phyloP scores from a whole-genome alignment of 331 rosid genomes.

The Saraca asoca region DNA sequence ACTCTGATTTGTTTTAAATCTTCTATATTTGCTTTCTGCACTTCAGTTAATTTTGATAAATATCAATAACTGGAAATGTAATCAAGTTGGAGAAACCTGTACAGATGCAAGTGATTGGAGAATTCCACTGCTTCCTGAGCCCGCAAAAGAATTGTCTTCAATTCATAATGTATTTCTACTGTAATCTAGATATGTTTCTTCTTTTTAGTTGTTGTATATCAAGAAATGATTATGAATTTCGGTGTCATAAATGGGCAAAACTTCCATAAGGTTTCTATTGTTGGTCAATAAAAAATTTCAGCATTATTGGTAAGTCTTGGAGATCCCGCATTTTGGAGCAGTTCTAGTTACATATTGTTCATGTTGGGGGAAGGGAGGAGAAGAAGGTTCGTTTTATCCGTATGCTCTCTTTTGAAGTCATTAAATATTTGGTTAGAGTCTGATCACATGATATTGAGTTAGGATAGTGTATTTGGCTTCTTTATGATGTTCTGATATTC shows the following conservation, averaged over 20 bases:
- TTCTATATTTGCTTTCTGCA: no score
- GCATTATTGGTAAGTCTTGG: not conserved
- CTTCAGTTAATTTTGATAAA: no score
- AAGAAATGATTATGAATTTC: not conserved
- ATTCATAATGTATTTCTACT: no score
- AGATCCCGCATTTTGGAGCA: not conserved
- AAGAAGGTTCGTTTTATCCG: not conserved
- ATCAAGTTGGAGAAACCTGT: no score
- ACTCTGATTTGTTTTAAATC: no score
- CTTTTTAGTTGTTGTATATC: not conserved
- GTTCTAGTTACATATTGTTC: no score
- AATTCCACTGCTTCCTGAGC: no score
- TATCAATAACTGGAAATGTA: no score
- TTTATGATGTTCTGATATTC: not conserved
- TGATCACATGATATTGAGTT: not conserved
- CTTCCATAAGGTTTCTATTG: constrained; percentile 5
- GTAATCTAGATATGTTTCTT: no score
- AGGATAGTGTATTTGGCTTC: not conserved
- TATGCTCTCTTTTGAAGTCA: not conserved
- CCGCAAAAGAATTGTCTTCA: no score
- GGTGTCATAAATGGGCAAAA: not conserved
- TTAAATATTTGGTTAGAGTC: not conserved
- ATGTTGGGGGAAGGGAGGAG: constrained; percentile 4
- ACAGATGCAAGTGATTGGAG: no score
- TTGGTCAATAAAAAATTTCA: not conserved